A percentile compares a stretch with the other conserved stretches of the same genome.
phyloP scores from a whole-genome alignment of 208 protist genomes.

The Herpetomonas samuelpessoai region DNA sequence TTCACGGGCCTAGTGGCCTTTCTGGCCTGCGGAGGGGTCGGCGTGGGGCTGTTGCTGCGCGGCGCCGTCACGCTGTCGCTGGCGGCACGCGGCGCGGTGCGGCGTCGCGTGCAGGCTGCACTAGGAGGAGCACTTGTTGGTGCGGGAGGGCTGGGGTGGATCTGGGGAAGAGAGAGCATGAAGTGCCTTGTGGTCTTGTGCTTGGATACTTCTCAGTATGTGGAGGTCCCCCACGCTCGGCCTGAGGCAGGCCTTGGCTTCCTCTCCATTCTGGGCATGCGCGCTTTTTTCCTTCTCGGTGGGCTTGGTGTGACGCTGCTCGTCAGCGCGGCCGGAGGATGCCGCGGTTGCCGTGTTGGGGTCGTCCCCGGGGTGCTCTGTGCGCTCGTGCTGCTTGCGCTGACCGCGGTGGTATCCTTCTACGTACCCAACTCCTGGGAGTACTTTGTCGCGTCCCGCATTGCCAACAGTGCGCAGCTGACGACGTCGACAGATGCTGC shows the following conservation, averaged over 20 bases:
- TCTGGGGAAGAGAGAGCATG: slow-evolving; percentile 25
- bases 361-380: too few relatives aligned
- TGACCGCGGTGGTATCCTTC: slow-evolving; percentile 16
- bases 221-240: slow-evolving; percentile 1
- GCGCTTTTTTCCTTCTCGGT: slow-evolving; percentile 16
- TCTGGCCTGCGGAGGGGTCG: neutral
- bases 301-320: too few relatives aligned
- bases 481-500: slow-evolving; percentile 5
- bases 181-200: slow-evolving; percentile 28
- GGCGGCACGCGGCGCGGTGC: too few relatives aligned
- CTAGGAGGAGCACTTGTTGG: slow-evolving; percentile 4
- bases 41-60: neutral
- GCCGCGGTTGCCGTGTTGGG: too few relatives aligned
- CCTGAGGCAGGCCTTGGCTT: slow-evolving; percentile 24
- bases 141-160: slow-evolving; percentile 11
- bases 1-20: neutral
- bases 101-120: too few relatives aligned
- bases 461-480: slow-evolving; percentile 19
- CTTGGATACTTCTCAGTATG: slow-evolving; percentile 13
- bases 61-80: neutral
- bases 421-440: slow-evolving; percentile 36
- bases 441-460: slow-evolving; percentile 20
- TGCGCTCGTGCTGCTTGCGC: slow-evolving; percentile 7
- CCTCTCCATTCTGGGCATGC: slow-evolving; percentile 17
- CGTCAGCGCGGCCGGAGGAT: too few relatives aligned